Evolutionary conservation across 2,329 filamentous ascomycete species (phyloP).

Genomic region (Mariannaea elegans): DNA sequence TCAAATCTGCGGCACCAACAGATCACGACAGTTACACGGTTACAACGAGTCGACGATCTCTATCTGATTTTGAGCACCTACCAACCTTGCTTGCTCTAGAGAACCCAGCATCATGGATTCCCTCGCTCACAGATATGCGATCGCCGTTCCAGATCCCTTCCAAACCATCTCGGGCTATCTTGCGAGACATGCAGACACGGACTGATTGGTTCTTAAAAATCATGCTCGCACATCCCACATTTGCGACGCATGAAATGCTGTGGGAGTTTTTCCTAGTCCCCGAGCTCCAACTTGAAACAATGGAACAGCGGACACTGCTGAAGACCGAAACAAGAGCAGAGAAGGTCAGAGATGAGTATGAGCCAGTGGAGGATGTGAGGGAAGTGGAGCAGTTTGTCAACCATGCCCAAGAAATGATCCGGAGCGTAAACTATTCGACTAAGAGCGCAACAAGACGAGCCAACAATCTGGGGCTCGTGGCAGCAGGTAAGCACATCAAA

Average conservation of each 20-base stretch:
- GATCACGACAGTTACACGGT: slow-evolving; percentile 86
- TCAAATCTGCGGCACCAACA: slow-evolving; percentile 93
- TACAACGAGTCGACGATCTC: slow-evolving; percentile 88
- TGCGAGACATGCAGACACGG: slow-evolving; percentile 87
- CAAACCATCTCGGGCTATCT: slow-evolving; percentile 84
- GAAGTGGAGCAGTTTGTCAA: slow-evolving; percentile 95
- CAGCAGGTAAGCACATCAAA: slow-evolving; percentile 58
- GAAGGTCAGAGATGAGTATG: slow-evolving; percentile 87
- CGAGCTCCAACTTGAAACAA: slow-evolving; percentile 88
- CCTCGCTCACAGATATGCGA: slow-evolving; percentile 77
- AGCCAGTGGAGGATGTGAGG: slow-evolving; percentile 81
- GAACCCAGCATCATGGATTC: slow-evolving; percentile 95
- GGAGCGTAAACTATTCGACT: slow-evolving; percentile 83
- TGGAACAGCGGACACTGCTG: slow-evolving; percentile 85
- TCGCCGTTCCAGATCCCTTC: slow-evolving; percentile 94
- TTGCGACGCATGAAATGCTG: slow-evolving; percentile 93
- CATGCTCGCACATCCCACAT: slow-evolving; percentile 87
- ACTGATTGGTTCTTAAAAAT: slow-evolving; percentile 90
- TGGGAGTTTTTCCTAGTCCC: slow-evolving; percentile 99
- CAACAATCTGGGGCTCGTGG: slow-evolving; percentile 74
- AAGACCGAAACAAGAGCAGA: slow-evolving; percentile 87
- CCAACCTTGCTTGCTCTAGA: slow-evolving; percentile 85
- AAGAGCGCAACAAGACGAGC: slow-evolving; percentile 83
- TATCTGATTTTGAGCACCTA: slow-evolving; percentile 91
- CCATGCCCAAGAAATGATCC: slow-evolving; percentile 89